Percentiles rank a stretch among this genome's conserved stretches.
Evolutionary conservation across 1,284 basidiomycete species (phyloP).

Genomic region (Cryptococcus wingfieldii): DNA sequence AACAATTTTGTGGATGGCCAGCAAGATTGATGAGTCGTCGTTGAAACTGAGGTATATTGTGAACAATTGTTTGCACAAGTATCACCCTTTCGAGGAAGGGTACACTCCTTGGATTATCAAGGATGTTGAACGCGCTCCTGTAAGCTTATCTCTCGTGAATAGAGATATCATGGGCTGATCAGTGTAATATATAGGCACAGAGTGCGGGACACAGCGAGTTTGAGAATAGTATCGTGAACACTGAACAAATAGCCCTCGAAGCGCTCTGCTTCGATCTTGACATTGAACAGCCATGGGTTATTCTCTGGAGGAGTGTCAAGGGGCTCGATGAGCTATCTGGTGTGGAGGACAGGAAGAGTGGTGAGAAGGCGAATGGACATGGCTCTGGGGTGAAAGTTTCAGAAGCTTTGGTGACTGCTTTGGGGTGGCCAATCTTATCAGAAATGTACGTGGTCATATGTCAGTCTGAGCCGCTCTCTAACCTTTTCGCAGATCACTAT

Average conservation of each 20-base stretch:
- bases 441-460: conserved; percentile 21
- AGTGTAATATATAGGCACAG: background rate
- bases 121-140: too few relatives aligned
- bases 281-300: conserved; percentile 73
- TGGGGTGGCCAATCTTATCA: conserved; percentile 32
- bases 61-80: conserved; percentile 34
- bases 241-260: conserved; percentile 79
- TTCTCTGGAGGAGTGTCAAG: conserved; percentile 62
- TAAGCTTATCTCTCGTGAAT: too few relatives aligned
- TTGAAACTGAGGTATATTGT: conserved; percentile 39
- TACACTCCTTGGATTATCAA: too few relatives aligned
- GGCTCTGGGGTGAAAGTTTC: conserved; percentile 11
- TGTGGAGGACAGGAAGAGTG: background rate
- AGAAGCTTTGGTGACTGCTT: conserved; percentile 16
- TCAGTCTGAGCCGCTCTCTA: background rate
- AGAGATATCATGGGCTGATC: background rate
- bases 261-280: conserved; percentile 88
- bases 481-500: conserved; percentile 10
- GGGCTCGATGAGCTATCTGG: conserved; percentile 17
- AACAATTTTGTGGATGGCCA: conserved; percentile 83
- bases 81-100: conserved; percentile 10
- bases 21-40: conserved; percentile 59
- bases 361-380: conserved; percentile 2
- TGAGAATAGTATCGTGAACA: conserved; percentile 66
- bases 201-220: conserved; percentile 64